Evolutionary conservation across 768 basidiomycete genomes (phyloP), one percentile per base, ranked within the genome.

Genomic region (Podaxis sp.): DNA sequence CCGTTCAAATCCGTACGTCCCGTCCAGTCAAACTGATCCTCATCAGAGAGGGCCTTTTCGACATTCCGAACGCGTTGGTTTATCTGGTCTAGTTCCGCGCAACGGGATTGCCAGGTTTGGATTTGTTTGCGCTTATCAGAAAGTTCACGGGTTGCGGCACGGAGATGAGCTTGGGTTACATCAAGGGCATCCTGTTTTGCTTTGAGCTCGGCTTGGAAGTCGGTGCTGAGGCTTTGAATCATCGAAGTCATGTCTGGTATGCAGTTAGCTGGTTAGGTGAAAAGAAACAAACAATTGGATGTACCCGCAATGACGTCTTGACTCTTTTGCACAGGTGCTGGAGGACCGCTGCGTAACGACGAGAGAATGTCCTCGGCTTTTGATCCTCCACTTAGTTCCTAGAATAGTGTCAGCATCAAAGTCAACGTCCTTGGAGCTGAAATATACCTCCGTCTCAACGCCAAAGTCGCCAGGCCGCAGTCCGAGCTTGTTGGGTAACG

Each of bases 381-480:
- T 38, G 84, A 85, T 10, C 86, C 88, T 52, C 86, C 85, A 58
- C 80, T 88, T 26, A 92, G 72, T 65, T 91, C 91, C 90, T 91
- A 62, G 22, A 7, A 52, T 30, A 22, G 57, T 22, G 55, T 59
- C 24, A 64, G 36, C 36, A 49, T 24, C 40, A 2, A 28, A 41
- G 36, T 52, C 55, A 40, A n/a, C 24, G 22, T 50, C 12, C 37
- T 65, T 50, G 58, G 20, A 2, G 17, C 13, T 62, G n/a, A 59
- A 41, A 30, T 13, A 73, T 68, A 92, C 96, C 80, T 96, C 93
- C 11, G 88, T 88, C 71, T 96, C 94, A 3, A 99, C 86, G 17
- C 97, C 97, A 71, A 96, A 99, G 73, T 99, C 97, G 7, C 89
- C 93, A 2, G 97, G 92, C 57, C 93, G 83, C 70, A 99, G 76